phyloP scores from a whole-genome alignment of 2,329 filamentous ascomycete genomes.

The Colletotrichum liriopes region DNA sequence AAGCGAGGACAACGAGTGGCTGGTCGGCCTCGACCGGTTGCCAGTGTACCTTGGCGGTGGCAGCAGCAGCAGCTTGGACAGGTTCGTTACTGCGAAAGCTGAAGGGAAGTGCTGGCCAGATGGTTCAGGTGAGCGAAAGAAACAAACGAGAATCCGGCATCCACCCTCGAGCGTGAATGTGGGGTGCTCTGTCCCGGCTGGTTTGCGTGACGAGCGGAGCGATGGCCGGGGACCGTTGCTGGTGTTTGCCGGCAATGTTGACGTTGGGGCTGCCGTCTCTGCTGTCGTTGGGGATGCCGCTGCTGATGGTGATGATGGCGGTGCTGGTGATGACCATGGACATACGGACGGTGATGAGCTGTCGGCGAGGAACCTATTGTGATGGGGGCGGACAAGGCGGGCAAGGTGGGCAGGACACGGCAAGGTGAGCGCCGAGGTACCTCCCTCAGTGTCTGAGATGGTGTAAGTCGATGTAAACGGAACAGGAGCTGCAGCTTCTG shows the following conservation, averaged over 20 bases:
- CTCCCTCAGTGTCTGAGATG: background rate
- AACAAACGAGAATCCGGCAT: slow-evolving; percentile 15
- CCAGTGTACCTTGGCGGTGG: background rate
- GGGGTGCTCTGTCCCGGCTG: slow-evolving; percentile 16
- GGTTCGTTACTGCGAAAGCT: background rate
- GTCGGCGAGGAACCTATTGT: background rate
- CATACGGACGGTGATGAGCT: background rate
- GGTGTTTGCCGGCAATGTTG: slow-evolving; percentile 4
- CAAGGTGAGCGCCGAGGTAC: background rate
- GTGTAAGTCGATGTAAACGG: slow-evolving; percentile 26
- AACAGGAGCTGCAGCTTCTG: slow-evolving; percentile 24
- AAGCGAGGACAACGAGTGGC: slow-evolving; percentile 11
- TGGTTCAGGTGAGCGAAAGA: slow-evolving; percentile 29
- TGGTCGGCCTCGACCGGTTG: slow-evolving; percentile 8
- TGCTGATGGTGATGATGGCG: background rate
- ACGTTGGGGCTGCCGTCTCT: background rate
- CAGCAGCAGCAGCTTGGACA: background rate
- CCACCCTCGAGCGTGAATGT: slow-evolving; percentile 8
- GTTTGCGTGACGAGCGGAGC: slow-evolving; percentile 31
- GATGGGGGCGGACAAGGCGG: background rate
- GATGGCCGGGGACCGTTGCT: slow-evolving; percentile 5
- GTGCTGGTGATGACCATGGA: background rate
- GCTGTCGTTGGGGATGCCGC: background rate
- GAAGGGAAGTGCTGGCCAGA: slow-evolving; percentile 9
- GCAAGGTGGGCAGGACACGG: background rate